Evolutionary conservation across 1,284 basidiomycete species (phyloP).

Genomic region (Peniophora sp.): DNA sequence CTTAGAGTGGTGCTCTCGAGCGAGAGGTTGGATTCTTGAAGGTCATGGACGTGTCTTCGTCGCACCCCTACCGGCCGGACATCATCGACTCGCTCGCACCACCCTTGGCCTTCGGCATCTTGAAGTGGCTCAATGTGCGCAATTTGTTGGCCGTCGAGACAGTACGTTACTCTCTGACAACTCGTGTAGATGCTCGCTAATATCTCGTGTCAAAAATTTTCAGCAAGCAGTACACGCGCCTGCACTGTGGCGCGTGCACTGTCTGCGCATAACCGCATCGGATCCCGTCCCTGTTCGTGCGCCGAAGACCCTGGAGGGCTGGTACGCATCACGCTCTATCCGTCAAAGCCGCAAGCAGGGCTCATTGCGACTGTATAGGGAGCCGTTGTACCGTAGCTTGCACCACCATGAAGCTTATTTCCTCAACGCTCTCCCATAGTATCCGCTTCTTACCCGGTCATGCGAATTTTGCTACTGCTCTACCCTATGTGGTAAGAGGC

Average conservation of each 20-base stretch:
- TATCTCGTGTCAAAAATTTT: no score
- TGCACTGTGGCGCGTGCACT: conserved; percentile 73
- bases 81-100: no score
- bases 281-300: conserved; percentile 64
- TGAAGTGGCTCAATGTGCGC: no score
- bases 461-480: conserved; percentile 81
- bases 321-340: conserved; percentile 34
- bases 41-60: no score
- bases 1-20: no score
- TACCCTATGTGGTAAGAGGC: conserved; percentile 58
- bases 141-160: no score
- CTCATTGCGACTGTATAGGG: conserved; percentile 33
- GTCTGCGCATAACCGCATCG: conserved; percentile 61
- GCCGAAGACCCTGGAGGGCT: conserved; percentile 59
- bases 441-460: conserved; percentile 78
- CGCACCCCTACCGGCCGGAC: no score
- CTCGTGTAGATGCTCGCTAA: no score
- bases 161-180: no score
- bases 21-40: no score
- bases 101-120: no score
- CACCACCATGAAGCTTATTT: conserved; percentile 87
- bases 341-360: not conserved
- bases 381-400: conserved; percentile 71
- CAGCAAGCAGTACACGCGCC: conserved; percentile 66
- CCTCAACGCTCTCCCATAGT: conserved; percentile 65